Conservation (phyloP, 2,329 filamentous ascomycete species). For the Lecanicillium sp. region DNA sequence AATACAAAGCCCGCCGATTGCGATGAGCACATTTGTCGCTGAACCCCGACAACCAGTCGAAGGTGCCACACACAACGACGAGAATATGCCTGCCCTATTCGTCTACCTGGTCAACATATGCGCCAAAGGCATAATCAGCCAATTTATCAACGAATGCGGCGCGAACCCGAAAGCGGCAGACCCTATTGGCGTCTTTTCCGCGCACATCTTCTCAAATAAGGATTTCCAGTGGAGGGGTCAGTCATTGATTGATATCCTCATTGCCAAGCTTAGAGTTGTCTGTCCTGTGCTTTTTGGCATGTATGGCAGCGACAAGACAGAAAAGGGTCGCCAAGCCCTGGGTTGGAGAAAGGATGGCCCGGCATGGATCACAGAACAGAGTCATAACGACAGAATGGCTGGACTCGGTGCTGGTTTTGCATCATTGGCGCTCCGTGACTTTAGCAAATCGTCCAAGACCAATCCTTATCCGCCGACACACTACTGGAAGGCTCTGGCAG, state of each 20-base stretch:
- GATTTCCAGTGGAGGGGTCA: conserved; percentile 59
- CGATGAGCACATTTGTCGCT: conserved; percentile 46
- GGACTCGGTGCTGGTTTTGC: conserved; percentile 80
- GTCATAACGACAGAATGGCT: conserved; percentile 75
- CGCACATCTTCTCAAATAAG: conserved; percentile 63
- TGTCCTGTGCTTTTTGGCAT: conserved; percentile 85
- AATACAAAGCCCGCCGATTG: conserved; percentile 43
- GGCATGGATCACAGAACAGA: conserved; percentile 56
- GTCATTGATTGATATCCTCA: conserved; percentile 71
- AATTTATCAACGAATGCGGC: conserved; percentile 59
- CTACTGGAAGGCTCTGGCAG: conserved; percentile 75
- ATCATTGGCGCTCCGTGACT: conserved; percentile 74
- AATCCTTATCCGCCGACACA: conserved; percentile 72
- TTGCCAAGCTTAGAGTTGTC: conserved; percentile 71
- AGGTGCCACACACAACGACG: conserved; percentile 42
- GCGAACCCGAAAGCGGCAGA: conserved; percentile 61
- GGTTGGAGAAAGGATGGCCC: conserved; percentile 63
- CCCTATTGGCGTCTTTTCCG: conserved; percentile 68
- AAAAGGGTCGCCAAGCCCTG: conserved; percentile 55
- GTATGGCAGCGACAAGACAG: conserved; percentile 64
- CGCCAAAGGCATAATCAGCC: conserved; percentile 62
- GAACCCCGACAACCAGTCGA: conserved; percentile 37
- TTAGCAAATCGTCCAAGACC: conserved; percentile 55
- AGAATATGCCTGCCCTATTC: conserved; percentile 53
- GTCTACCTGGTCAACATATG: conserved; percentile 73